Evolutionary conservation across 345 rosid species (phyloP), one percentile per base, ranked within the genome.

Genomic region (Salix brachista): DNA sequence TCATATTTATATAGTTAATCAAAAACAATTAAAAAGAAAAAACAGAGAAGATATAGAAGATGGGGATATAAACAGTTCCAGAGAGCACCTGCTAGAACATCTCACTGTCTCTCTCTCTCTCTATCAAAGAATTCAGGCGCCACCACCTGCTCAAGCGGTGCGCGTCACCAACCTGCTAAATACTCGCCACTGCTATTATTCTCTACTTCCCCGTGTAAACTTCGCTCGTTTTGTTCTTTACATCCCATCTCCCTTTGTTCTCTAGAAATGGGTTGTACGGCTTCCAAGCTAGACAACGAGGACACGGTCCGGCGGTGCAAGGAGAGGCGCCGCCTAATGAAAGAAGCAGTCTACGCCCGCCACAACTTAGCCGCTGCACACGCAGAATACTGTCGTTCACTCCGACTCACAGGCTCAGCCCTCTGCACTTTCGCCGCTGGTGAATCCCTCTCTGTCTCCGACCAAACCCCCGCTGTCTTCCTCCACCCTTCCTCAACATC

Each of bases 261-360:
- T 54, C 44, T 28, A 8, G 34, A 12, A 28, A 96, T 94, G 99
- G 98, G 99, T 19, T 96, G 99, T 76, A 71, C 98, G 44, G 95
- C 95, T 9, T 96, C 99, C 2, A 93, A 92, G 83, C 93, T 93
- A 19, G 99, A 92, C 80, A 93, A 94, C 81, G 99, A 96, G 76
- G 99, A 96, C 69, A 89, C 91, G 0, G 99, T 96, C 6, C 80
- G 98, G 67, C 91, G 94, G 26, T 96, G 99, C 85, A 96, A 96
- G 78, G 98, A 96, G 23, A 94, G 99, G 7, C 97, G 99, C 80
- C 98, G 97, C 87, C 84, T 96, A 6, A 94, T 96, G 87, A 90
- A 93, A 71, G 97, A 92, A 73, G 93, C 98, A 28, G 97, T 96
- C 65, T 80, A 66, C 75, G 88, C 99, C 5, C 92, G 99, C 14